Evolutionary conservation across 352 stramenopile species (phyloP).

Genomic region (Thalassiosira delicatula): DNA sequence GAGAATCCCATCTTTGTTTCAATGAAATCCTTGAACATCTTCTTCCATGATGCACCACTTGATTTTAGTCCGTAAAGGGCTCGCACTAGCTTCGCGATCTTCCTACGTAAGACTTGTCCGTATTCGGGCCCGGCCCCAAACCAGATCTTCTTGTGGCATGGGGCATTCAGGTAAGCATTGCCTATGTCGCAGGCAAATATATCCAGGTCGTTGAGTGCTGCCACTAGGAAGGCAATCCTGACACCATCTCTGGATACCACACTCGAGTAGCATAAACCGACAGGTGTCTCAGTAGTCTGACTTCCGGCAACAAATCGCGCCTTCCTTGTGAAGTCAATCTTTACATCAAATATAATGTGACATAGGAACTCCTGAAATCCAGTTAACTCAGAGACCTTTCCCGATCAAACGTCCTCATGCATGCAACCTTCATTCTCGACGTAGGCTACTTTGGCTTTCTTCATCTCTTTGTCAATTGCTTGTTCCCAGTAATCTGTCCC

Average conservation of each 20-base stretch:
- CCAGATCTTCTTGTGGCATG: conserved; percentile 58
- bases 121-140: conserved; percentile 60
- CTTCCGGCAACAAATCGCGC: conserved; percentile 56
- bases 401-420: neutral
- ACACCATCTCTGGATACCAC: conserved; percentile 10
- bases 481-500: neutral
- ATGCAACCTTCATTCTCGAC: neutral
- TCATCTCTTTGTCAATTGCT: conserved; percentile 31
- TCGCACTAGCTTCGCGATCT: too few relatives aligned
- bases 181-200: conserved; percentile 45
- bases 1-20: too few relatives aligned
- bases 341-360: conserved; percentile 74
- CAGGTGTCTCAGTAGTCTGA: conserved; percentile 52
- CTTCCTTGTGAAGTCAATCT: conserved; percentile 67
- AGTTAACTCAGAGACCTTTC: conserved; percentile 7
- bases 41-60: too few relatives aligned
- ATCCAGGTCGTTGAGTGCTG: conserved; percentile 70
- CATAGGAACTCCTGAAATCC: conserved; percentile 54
- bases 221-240: conserved; percentile 51
- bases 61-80: too few relatives aligned
- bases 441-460: conserved; percentile 22
- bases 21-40: too few relatives aligned
- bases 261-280: neutral
- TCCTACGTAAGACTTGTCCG: too few relatives aligned
- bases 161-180: neutral